These are phyloP conservation scores for Aspergillus quadricinctus DNA, from an alignment of 2,329 filamentous ascomycete genomes.

Conservation along the genomic window DNA sequence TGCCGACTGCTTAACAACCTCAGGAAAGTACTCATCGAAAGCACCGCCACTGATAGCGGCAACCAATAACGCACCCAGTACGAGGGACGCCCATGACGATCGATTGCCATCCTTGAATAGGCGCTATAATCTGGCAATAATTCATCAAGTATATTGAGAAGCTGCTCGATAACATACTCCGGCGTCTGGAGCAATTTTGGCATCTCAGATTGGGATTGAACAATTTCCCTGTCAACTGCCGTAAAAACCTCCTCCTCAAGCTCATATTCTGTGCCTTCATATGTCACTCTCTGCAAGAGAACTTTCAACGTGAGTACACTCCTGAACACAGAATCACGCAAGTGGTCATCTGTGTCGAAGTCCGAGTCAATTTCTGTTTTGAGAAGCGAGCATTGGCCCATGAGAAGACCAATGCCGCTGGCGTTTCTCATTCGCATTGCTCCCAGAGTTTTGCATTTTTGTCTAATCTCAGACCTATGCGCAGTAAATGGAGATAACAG, in stretches of 20 bases:
- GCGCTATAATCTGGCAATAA: conserved; percentile 64
- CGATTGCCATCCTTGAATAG: conserved; percentile 53
- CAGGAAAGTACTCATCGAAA: conserved; percentile 84
- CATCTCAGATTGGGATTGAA: conserved; percentile 35
- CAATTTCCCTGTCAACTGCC: conserved; percentile 58
- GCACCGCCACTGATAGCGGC: conserved; percentile 63
- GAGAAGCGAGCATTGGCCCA: conserved; percentile 77
- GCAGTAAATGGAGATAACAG: conserved; percentile 75
- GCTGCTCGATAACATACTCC: conserved; percentile 28
- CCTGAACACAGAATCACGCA: conserved; percentile 72
- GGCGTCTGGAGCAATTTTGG: conserved; percentile 35
- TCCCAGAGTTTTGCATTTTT: conserved; percentile 67
- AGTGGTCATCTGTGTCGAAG: conserved; percentile 44
- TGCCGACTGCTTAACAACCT: conserved; percentile 69
- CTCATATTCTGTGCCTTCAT: conserved; percentile 51
- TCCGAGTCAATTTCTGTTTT: conserved; percentile 54
- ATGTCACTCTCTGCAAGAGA: conserved; percentile 68
- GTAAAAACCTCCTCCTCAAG: conserved; percentile 55
- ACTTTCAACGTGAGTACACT: conserved; percentile 84
- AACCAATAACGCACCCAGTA: conserved; percentile 82
- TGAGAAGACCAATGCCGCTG: conserved; percentile 78
- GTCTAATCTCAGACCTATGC: conserved; percentile 67
- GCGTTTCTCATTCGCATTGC: conserved; percentile 75
- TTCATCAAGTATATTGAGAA: conserved; percentile 58
- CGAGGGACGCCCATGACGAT: conserved; percentile 70